phyloP scores from a whole-genome alignment of 192 early-diverging fungal genomes.

The Linnemannia elongata region DNA sequence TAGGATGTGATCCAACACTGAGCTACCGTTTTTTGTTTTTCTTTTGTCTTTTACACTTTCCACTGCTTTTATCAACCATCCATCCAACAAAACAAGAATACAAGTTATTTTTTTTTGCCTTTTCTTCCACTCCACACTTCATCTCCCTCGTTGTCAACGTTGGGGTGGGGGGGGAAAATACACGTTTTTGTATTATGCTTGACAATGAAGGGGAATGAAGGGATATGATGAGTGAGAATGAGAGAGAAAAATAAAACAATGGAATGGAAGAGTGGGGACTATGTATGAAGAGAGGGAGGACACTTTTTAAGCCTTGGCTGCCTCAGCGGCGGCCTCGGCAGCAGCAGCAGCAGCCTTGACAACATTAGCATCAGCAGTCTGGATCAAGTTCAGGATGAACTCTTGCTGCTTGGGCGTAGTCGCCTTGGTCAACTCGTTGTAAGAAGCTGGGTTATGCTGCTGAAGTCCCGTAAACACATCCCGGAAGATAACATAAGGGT shows the following conservation, averaged over 20 bases:
- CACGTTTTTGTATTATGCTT: neutral
- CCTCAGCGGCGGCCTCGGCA: conserved; percentile 20
- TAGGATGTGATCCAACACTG: neutral
- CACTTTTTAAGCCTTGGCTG: conserved; percentile 20
- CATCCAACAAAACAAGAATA: neutral
- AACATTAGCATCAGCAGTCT: conserved; percentile 59
- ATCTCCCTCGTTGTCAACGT: neutral
- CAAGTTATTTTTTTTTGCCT: neutral
- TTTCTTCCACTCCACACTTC: neutral
- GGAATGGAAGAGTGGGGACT: neutral
- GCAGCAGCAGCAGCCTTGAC: conserved; percentile 44
- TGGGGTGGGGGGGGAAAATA: neutral
- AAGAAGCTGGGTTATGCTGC: conserved; percentile 67
- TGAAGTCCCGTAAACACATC: conserved; percentile 71
- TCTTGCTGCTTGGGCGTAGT: conserved; percentile 64
- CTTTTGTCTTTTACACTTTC: neutral
- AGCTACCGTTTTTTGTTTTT: neutral
- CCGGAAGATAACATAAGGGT: conserved; percentile 79
- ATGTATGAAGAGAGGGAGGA: neutral
- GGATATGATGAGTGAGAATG: neutral
- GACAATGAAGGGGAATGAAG: neutral
- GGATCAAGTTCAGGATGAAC: conserved; percentile 66
- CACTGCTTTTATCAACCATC: neutral
- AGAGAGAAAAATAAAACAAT: neutral
- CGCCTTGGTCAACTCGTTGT: conserved; percentile 70